Conservation (phyloP, 2,329 filamentous ascomycete genomes). For the Teratosphaeria pseudoeucalypti region DNA sequence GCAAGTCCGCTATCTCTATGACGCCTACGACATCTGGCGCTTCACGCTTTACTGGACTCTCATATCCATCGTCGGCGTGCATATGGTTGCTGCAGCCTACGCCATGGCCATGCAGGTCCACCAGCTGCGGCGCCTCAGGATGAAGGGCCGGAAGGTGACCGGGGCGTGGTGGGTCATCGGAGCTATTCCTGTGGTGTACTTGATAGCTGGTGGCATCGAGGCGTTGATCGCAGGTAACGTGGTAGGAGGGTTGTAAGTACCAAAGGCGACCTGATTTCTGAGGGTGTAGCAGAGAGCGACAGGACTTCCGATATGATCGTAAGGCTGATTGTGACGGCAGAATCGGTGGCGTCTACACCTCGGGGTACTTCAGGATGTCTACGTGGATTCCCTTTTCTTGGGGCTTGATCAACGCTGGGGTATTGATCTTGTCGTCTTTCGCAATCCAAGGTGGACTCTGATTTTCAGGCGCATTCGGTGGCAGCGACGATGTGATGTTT, state of each 20-base stretch:
- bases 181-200: constrained; percentile 56
- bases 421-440: constrained; percentile 78
- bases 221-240: constrained; percentile 71
- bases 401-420: constrained; percentile 72
- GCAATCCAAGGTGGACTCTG: constrained; percentile 83
- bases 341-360: constrained; percentile 67
- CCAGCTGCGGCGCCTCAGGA: constrained; percentile 12
- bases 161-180: constrained; percentile 47
- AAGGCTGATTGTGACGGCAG: constrained; percentile 33
- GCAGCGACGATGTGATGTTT: neutral
- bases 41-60: constrained; percentile 84
- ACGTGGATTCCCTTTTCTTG: constrained; percentile 90
- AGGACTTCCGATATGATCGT: neutral
- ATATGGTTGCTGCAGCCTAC: constrained; percentile 60
- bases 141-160: neutral
- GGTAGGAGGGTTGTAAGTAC: constrained; percentile 63
- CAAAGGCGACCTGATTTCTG: neutral
- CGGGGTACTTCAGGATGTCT: constrained; percentile 80
- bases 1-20: constrained; percentile 57
- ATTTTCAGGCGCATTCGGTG: constrained; percentile 17
- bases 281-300: neutral
- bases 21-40: constrained; percentile 68
- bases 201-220: constrained; percentile 61
- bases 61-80: constrained; percentile 65
- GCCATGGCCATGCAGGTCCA: constrained; percentile 59